Conservation (phyloP, 805 yeast genomes). For the Schwanniomyces polymorphus region DNA sequence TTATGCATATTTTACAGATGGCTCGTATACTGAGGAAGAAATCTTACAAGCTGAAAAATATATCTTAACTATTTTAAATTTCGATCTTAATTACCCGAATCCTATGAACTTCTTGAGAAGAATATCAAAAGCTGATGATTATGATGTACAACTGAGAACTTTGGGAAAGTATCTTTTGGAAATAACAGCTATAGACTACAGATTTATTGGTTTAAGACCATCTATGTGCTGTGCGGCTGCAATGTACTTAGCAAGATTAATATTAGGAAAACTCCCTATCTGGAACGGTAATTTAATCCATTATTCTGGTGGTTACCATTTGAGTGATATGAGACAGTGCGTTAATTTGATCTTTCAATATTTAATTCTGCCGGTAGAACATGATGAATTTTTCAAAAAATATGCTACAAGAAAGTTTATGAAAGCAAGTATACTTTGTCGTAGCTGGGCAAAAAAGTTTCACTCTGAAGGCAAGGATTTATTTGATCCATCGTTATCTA, state of each 20-base stretch:
- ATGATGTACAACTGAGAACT: conserved; percentile 80
- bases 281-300: conserved; percentile 90
- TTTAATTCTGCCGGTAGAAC: conserved; percentile 75
- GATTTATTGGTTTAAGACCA: conserved; percentile 71
- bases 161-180: conserved; percentile 84
- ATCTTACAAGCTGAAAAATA: conserved; percentile 81
- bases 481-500: conserved; percentile 24
- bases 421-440: conserved; percentile 78
- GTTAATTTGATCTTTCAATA: conserved; percentile 76
- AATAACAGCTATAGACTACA: conserved; percentile 71
- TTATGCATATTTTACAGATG: conserved; percentile 86
- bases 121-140: conserved; percentile 87
- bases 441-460: conserved; percentile 78
- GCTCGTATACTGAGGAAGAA: conserved; percentile 77
- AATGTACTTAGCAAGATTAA: conserved; percentile 77
- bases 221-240: conserved; percentile 85
- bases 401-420: conserved; percentile 86
- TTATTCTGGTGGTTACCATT: conserved; percentile 87
- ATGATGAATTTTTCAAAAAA: conserved; percentile 91
- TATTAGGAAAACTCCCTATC: conserved; percentile 61
- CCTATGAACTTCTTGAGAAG: conserved; percentile 89
- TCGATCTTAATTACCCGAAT: conserved; percentile 80
- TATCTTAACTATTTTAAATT: conserved; percentile 68
- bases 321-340: conserved; percentile 68
- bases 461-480: conserved; percentile 45